phyloP scores from a whole-genome alignment of 768 basidiomycete species.

The Russula griseocarnosa region DNA sequence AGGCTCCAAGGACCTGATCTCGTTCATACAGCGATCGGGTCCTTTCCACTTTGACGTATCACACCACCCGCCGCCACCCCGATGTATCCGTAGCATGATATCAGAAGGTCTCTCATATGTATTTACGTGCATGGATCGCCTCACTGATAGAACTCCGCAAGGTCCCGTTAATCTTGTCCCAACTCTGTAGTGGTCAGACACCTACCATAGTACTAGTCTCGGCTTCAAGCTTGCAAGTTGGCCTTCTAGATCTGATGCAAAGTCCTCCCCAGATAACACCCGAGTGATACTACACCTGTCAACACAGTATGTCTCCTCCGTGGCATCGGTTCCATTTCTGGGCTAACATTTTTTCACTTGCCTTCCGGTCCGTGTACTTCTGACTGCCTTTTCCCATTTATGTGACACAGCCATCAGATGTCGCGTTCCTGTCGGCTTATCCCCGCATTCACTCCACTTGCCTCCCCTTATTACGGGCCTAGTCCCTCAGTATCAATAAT shows the following conservation, averaged over 20 bases:
- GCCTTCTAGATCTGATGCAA: conserved; percentile 1
- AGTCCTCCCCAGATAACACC: not conserved
- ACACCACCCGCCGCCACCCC: conserved; percentile 3
- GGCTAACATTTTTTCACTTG: not conserved
- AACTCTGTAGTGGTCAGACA: not conserved
- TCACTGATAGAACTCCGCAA: conserved; percentile 8
- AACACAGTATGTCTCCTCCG: not conserved
- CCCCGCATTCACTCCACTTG: conserved; percentile 17
- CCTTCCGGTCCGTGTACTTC: not conserved
- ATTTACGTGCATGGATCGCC: conserved; percentile 12
- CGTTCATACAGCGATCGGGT: not conserved
- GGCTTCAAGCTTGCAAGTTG: not conserved
- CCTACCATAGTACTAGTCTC: not conserved
- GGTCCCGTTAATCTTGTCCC: conserved; percentile 11
- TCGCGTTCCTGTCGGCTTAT: conserved; percentile 7
- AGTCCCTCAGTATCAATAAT: conserved; percentile 1
- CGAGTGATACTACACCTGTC: conserved; percentile 3
- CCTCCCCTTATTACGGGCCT: not conserved
- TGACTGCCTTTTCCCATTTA: conserved; percentile 2
- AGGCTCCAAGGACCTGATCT: conserved; percentile 15
- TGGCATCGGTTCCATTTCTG: conserved; percentile 17
- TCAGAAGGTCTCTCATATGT: conserved; percentile 8
- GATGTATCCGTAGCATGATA: conserved; percentile 13
- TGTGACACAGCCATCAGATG: conserved; percentile 10
- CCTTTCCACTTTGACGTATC: conserved; percentile 8